phyloP scores from a whole-genome alignment of 257 asterid genomes.

The Solanum raphanifolium region DNA sequence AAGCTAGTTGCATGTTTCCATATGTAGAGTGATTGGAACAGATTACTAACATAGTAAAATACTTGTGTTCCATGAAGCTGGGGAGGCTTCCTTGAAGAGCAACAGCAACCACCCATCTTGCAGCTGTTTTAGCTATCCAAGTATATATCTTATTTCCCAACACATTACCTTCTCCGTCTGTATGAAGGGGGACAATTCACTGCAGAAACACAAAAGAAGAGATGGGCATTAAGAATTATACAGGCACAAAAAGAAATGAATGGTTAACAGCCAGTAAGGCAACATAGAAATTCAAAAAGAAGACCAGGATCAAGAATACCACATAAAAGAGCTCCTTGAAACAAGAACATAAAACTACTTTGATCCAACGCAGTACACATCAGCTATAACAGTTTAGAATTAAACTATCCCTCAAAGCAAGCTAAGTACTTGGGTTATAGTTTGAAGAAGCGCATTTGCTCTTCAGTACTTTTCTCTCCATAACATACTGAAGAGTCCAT shows the following conservation, averaged over 20 bases:
- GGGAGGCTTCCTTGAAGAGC: conserved; percentile 61
- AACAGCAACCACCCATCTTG: conserved; percentile 76
- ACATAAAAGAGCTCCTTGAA: neutral
- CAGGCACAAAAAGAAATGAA: neutral
- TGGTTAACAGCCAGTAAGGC: neutral
- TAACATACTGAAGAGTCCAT: neutral
- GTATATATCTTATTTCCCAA: neutral
- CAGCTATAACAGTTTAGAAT: neutral
- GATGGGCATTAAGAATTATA: neutral
- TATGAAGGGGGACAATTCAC: neutral
- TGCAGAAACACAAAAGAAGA: neutral
- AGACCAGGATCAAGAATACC: neutral
- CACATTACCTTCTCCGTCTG: neutral
- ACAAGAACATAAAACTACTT: neutral
- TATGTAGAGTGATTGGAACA: neutral
- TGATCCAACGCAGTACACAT: neutral
- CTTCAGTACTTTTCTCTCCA: neutral
- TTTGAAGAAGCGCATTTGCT: neutral
- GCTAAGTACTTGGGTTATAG: neutral
- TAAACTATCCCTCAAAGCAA: neutral
- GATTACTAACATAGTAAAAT: conserved; percentile 57
- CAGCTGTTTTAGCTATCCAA: neutral
- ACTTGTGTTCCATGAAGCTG: conserved; percentile 65
- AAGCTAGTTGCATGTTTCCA: neutral
- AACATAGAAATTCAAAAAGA: neutral